Conservation (phyloP, 2,329 filamentous ascomycete genomes). For the Thelonectria rubi region DNA sequence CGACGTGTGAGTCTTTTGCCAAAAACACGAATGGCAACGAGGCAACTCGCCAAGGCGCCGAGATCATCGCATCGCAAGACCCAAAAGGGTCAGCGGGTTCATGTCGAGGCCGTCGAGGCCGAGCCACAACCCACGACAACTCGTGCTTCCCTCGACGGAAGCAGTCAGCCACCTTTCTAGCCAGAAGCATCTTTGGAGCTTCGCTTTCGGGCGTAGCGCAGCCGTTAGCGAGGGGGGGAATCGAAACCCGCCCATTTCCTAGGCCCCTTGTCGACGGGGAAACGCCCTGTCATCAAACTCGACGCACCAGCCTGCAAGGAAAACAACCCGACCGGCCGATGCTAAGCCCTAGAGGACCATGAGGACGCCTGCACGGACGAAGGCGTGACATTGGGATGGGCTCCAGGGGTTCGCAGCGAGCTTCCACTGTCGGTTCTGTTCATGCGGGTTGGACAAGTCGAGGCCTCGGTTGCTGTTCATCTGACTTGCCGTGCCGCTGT, state of each 20-base stretch:
- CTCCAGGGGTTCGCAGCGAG: conserved; percentile 2
- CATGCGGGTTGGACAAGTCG: not conserved
- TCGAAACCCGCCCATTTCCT: not conserved
- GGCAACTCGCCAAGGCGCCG: no score
- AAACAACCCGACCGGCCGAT: conserved; percentile 1
- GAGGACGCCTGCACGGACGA: not conserved
- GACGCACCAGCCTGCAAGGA: conserved; percentile 3
- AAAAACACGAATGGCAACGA: no score
- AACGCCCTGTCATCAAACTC: conserved; percentile 16
- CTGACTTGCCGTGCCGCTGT: not conserved
- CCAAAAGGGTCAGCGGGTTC: not conserved
- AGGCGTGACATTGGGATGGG: conserved; percentile 9
- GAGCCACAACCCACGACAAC: not conserved
- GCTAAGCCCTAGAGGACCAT: conserved; percentile 17
- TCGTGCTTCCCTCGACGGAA: conserved; percentile 1
- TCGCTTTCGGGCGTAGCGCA: conserved; percentile 12
- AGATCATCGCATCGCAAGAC: not conserved
- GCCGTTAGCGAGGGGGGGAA: not conserved
- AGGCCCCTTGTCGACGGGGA: conserved; percentile 5
- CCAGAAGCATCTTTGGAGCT: conserved; percentile 4
- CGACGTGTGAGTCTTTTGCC: not conserved
- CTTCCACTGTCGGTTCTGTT: not conserved
- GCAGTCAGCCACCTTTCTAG: not conserved
- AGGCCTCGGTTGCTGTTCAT: not conserved
- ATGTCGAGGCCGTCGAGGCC: not conserved